phyloP scores from a whole-genome alignment of 768 basidiomycete genomes.

The Suillus subaureus region DNA sequence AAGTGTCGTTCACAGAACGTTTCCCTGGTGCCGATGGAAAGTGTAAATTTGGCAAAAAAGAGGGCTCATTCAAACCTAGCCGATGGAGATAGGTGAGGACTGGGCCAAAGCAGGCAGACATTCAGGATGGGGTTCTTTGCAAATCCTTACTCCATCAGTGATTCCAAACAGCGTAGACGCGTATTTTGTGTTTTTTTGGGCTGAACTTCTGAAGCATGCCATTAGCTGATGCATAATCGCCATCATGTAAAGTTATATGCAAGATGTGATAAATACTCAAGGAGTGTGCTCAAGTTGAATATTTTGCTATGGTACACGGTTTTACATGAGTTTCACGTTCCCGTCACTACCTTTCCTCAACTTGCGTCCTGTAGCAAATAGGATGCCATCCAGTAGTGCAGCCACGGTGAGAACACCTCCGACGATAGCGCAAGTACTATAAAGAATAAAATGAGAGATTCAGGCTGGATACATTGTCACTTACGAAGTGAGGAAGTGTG shows the following conservation, averaged over 20 bases:
- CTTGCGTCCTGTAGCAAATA: slow-evolving; percentile 79
- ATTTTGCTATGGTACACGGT: slow-evolving; percentile 9
- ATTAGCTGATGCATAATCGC: too few species aligned
- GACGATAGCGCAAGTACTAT: slow-evolving; percentile 93
- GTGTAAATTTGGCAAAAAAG: slow-evolving; percentile 22
- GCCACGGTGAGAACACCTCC: slow-evolving; percentile 97
- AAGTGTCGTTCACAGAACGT: slow-evolving; percentile 18
- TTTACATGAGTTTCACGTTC: slow-evolving; percentile 34
- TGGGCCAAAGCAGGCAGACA: slow-evolving; percentile 20
- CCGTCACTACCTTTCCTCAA: slow-evolving; percentile 60
- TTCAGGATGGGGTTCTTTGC: slow-evolving; percentile 20
- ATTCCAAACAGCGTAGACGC: neutral
- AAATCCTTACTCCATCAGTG: slow-evolving; percentile 27
- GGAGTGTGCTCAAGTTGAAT: slow-evolving; percentile 12
- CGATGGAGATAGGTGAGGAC: slow-evolving; percentile 16
- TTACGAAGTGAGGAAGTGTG: slow-evolving; percentile 97
- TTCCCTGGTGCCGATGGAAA: slow-evolving; percentile 11
- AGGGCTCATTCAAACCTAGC: slow-evolving; percentile 20
- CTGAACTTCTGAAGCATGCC: neutral
- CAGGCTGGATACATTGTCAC: slow-evolving; percentile 34
- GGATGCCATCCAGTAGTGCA: slow-evolving; percentile 80
- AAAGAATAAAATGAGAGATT: slow-evolving; percentile 5
- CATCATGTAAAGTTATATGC: neutral
- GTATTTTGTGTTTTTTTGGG: neutral
- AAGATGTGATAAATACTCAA: slow-evolving; percentile 20